Percentiles rank a stretch among this genome's conserved stretches.
These are phyloP conservation scores for Tetrapyrgos nigripes DNA, from an alignment of 1,284 basidiomycete species.

Conservation along the genomic window DNA sequence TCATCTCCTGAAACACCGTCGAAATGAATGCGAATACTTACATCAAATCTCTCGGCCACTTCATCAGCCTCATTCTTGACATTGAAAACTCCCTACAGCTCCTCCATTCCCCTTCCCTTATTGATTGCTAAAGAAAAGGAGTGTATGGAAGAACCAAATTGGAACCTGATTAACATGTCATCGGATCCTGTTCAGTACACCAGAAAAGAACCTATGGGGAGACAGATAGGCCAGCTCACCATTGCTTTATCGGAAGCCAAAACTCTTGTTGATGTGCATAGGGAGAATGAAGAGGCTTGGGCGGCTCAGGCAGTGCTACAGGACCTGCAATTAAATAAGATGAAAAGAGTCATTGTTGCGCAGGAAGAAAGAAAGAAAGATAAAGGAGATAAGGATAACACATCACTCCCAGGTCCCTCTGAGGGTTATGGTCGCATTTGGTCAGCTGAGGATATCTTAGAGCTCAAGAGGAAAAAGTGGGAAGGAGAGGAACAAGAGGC, in stretches of 20 bases:
- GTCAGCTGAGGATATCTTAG: conserved; percentile 12
- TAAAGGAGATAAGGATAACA: conserved; percentile 11
- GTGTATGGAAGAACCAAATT: conserved; percentile 19
- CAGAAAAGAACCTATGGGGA: neutral
- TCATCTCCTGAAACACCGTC: conserved; percentile 21
- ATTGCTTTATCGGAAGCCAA: conserved; percentile 16
- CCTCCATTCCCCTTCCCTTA: conserved; percentile 17
- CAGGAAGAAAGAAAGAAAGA: too few relatives aligned
- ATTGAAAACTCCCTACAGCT: conserved; percentile 17
- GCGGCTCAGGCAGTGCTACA: conserved; percentile 33
- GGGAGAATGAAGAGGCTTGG: too few relatives aligned
- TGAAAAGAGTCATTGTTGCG: too few relatives aligned
- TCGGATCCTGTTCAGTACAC: neutral
- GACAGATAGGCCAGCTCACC: too few relatives aligned
- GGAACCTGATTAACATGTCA: conserved; percentile 14
- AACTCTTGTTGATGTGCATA: too few relatives aligned
- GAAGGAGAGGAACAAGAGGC: conserved; percentile 9
- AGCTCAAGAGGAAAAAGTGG: conserved; percentile 1
- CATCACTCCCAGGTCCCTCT: conserved; percentile 15
- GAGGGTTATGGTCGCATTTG: conserved; percentile 16
- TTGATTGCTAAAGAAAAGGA: conserved; percentile 14
- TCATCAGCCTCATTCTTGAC: conserved; percentile 29
- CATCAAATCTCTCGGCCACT: conserved; percentile 15
- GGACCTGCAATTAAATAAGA: conserved; percentile 25
- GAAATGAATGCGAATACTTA: conserved; percentile 25